Evolutionary conservation across 441 rosid species (phyloP).

Genomic region (Populus hybrid): DNA sequence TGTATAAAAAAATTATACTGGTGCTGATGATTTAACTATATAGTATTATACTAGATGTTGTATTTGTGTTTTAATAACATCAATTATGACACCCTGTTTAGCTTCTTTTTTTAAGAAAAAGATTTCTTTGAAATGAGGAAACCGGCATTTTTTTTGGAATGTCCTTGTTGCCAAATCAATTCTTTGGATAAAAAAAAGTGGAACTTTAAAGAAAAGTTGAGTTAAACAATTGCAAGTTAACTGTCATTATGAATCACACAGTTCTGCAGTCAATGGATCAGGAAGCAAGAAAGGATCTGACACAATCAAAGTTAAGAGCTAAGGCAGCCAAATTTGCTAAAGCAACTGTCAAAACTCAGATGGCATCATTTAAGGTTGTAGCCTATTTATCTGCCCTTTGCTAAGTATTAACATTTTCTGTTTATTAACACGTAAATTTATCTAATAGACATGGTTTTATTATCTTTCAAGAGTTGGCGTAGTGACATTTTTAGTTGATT

Average conservation of each 20-base stretch:
- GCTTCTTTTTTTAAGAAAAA: not conserved
- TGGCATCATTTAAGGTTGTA: constrained; percentile 91
- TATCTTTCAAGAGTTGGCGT: constrained; percentile 13
- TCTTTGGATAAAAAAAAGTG: constrained; percentile 1
- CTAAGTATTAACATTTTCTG: constrained; percentile 14
- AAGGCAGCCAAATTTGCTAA: constrained; percentile 94
- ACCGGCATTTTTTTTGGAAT: not conserved
- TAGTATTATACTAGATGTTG: not conserved
- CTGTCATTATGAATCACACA: constrained; percentile 43
- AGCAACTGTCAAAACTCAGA: constrained; percentile 92
- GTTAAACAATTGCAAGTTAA: constrained; percentile 23
- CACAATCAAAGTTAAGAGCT: constrained; percentile 80
- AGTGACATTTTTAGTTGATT: constrained; percentile 1
- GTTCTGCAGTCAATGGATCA: constrained; percentile 93
- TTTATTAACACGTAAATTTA: not conserved
- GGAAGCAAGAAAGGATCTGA: constrained; percentile 80
- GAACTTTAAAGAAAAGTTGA: not conserved
- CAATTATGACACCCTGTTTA: not conserved
- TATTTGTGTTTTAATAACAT: not conserved
- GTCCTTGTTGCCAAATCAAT: not conserved
- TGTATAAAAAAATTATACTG: constrained; percentile 7
- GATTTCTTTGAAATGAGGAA: not conserved
- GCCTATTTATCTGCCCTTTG: not conserved
- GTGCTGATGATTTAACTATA: not conserved
- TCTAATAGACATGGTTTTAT: not conserved